Conservation (phyloP, 2,329 filamentous ascomycete species). For the Epichloe uncinata region DNA sequence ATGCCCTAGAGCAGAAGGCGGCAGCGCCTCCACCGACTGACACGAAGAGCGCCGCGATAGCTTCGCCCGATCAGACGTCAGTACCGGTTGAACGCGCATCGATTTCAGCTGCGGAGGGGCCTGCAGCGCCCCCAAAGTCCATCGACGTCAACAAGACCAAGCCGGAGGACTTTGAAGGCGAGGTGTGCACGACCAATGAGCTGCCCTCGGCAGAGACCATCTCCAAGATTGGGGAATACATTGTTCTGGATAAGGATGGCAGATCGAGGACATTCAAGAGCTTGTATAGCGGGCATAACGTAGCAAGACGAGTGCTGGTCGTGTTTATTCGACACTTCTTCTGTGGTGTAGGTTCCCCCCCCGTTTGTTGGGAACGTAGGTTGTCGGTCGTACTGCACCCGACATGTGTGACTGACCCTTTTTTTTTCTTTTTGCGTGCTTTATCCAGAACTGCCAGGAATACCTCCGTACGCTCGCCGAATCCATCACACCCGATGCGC, state of each 20-base stretch:
- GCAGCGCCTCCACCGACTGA: neutral
- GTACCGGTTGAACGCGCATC: neutral
- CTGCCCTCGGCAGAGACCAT: constrained; percentile 37
- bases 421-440: neutral
- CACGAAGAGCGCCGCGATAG: neutral
- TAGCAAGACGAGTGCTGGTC: constrained; percentile 46
- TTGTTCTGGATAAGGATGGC: constrained; percentile 48
- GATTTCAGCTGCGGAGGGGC: neutral
- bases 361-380: neutral
- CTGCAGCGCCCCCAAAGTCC: neutral
- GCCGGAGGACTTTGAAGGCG: constrained; percentile 41
- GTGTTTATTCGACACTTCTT: constrained; percentile 73
- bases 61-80: neutral
- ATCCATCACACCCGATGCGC: constrained; percentile 39
- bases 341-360: constrained; percentile 49
- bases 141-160: constrained; percentile 22
- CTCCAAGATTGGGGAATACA: constrained; percentile 37
- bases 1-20: neutral
- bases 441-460: constrained; percentile 56
- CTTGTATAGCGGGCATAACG: constrained; percentile 43
- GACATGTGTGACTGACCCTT: neutral
- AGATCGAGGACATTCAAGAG: constrained; percentile 48
- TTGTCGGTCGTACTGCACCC: no score
- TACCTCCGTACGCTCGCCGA: constrained; percentile 52
- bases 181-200: constrained; percentile 41